These are phyloP conservation scores for Colletotrichum musicola DNA, from an alignment of 2,329 filamentous ascomycete species.

Conservation along the genomic window DNA sequence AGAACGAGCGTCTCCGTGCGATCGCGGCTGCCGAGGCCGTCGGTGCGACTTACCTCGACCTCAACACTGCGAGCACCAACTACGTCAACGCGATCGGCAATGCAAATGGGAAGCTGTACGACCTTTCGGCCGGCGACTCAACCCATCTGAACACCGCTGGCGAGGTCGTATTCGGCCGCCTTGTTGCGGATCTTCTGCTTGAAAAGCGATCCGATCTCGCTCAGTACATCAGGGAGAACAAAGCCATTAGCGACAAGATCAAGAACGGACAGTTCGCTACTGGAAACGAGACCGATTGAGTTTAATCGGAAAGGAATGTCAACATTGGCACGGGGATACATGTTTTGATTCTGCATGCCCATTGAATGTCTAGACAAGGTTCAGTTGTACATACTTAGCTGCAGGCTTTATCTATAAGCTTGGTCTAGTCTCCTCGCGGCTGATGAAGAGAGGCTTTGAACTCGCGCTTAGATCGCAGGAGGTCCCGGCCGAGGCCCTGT, in stretches of 20 bases:
- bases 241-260: conserved; percentile 50
- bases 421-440: too few relatives aligned
- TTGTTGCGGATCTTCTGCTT: conserved; percentile 66
- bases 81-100: conserved; percentile 67
- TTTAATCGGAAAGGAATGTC: background rate
- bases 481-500: too few relatives aligned
- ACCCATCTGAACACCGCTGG: conserved; percentile 70
- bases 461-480: too few relatives aligned
- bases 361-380: too few relatives aligned
- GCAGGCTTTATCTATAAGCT: too few relatives aligned
- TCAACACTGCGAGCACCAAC: conserved; percentile 62
- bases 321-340: too few relatives aligned
- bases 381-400: background rate
- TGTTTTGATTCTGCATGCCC: background rate
- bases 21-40: conserved; percentile 60
- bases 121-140: conserved; percentile 58
- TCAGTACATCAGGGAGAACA: conserved; percentile 45
- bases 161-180: conserved; percentile 67
- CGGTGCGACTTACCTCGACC: conserved; percentile 56
- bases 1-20: conserved; percentile 59
- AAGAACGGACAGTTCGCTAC: conserved; percentile 47
- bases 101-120: conserved; percentile 59
- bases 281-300: conserved; percentile 38
- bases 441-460: too few relatives aligned
- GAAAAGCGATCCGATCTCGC: conserved; percentile 42